A percentile compares a stretch with the other conserved stretches of the same genome.
Evolutionary conservation across 108 stramenopile species (phyloP).

Genomic region (Cyclostephanos invisitatus): DNA sequence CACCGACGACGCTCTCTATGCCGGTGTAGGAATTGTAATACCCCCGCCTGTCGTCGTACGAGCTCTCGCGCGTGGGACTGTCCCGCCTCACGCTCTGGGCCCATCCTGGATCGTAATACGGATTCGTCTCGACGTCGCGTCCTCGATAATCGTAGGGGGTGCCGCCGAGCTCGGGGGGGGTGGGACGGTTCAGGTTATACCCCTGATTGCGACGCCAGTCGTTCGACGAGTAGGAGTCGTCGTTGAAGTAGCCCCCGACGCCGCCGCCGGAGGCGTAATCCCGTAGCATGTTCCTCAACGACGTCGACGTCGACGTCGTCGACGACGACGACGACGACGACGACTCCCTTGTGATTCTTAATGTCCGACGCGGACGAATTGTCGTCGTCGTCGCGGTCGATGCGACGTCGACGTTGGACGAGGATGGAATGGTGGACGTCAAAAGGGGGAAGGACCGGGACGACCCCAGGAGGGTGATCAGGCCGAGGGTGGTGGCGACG

Average conservation of each 20-base stretch:
- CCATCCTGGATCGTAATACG: slow-evolving; percentile 48
- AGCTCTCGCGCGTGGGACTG: slow-evolving; percentile 7
- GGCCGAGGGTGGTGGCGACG: neutral
- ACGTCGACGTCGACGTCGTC: neutral
- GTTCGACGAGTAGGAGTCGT: slow-evolving; percentile 9
- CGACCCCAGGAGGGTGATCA: neutral
- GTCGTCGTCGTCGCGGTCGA: no score
- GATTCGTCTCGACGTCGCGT: slow-evolving; percentile 25
- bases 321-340: slow-evolving; percentile 8
- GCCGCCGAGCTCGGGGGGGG: slow-evolving; percentile 18
- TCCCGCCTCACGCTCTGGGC: slow-evolving; percentile 36
- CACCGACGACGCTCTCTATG: neutral
- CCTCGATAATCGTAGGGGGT: neutral
- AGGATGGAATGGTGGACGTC: neutral
- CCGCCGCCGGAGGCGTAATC: slow-evolving; percentile 28
- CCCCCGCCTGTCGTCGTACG: slow-evolving; percentile 1
- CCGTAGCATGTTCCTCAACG: slow-evolving; percentile 28
- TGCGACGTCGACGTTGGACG: neutral
- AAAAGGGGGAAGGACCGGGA: neutral
- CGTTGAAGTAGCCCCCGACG: slow-evolving; percentile 3
- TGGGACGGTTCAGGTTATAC: slow-evolving; percentile 9
- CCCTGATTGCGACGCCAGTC: slow-evolving; percentile 34
- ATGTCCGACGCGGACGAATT: neutral
- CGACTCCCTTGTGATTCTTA: no score
- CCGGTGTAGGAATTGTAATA: slow-evolving; percentile 15